Conservation (phyloP, 805 yeast genomes). For the Metschnikowia rubicola region DNA sequence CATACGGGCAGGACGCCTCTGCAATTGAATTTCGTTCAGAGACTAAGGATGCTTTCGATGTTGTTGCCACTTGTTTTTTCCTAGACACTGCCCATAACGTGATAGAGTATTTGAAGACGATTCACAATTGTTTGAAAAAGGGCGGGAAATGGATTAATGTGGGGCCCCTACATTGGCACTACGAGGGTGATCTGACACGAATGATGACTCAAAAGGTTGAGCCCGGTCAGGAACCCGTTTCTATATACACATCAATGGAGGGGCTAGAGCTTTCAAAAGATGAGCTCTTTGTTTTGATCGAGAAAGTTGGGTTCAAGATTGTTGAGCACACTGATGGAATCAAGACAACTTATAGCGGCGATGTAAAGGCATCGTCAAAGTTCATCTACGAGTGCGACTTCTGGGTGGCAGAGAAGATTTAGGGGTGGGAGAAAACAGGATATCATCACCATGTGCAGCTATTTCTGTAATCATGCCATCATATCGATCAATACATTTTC, state of each 20-base stretch:
- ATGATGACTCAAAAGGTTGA: slow-evolving; percentile 11
- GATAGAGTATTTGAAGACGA: slow-evolving; percentile 52
- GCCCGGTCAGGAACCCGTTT: slow-evolving; percentile 20
- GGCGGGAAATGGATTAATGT: slow-evolving; percentile 60
- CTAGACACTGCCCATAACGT: slow-evolving; percentile 62
- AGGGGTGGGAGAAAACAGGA: neutral
- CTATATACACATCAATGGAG: slow-evolving; percentile 34
- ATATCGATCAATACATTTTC: no score
- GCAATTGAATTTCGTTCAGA: slow-evolving; percentile 41
- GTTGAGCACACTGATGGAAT: slow-evolving; percentile 41
- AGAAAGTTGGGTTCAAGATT: slow-evolving; percentile 50
- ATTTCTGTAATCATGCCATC: no score
- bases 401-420: slow-evolving; percentile 45
- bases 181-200: slow-evolving; percentile 45
- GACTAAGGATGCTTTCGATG: slow-evolving; percentile 38
- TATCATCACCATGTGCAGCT: neutral
- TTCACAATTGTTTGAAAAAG: slow-evolving; percentile 42
- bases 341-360: slow-evolving; percentile 52
- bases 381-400: slow-evolving; percentile 62
- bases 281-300: slow-evolving; percentile 48
- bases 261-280: slow-evolving; percentile 62
- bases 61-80: slow-evolving; percentile 55
- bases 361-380: slow-evolving; percentile 46
- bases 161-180: slow-evolving; percentile 74
- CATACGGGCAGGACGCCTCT: slow-evolving; percentile 33